phyloP scores from a whole-genome alignment of 164 flowering plant species.

The Pachysandra terminalis region DNA sequence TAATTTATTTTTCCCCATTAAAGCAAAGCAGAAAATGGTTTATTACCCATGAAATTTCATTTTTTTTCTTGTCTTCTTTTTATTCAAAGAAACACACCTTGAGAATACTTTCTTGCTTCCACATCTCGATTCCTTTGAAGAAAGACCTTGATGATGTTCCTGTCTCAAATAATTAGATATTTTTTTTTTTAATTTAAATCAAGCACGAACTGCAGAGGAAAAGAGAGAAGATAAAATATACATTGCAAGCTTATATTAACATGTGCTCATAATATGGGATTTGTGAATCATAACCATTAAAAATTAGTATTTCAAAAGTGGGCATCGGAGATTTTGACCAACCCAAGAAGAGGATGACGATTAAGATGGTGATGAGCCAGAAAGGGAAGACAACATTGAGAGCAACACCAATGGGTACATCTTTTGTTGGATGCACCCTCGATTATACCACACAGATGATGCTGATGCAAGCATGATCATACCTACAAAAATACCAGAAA shows the following conservation, averaged over 20 bases:
- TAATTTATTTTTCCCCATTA: conserved; percentile 5
- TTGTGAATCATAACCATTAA: neutral
- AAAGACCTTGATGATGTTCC: conserved; percentile 94
- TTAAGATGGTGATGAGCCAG: too few relatives aligned
- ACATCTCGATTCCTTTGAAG: too few relatives aligned
- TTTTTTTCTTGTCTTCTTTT: neutral
- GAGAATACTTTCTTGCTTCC: too few relatives aligned
- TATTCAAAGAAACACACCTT: too few relatives aligned
- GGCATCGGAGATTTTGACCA: neutral
- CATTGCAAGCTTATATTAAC: too few relatives aligned
- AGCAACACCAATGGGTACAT: conserved; percentile 74
- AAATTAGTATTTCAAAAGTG: neutral
- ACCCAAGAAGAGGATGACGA: too few relatives aligned
- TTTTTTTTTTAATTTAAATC: too few relatives aligned
- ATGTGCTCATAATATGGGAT: too few relatives aligned
- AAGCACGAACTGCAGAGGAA: too few relatives aligned
- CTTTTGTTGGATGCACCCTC: conserved; percentile 67
- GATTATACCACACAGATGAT: conserved; percentile 86
- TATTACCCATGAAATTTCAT: neutral
- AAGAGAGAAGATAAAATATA: too few relatives aligned
- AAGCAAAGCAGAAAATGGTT: too few relatives aligned
- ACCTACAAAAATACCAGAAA: conserved; percentile 40
- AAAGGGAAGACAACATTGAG: too few relatives aligned
- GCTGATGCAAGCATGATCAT: conserved; percentile 98
- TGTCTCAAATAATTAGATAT: conserved; percentile 24